Percentiles rank a stretch among this genome's conserved stretches.
Conservation (phyloP, 23 red algal genomes). For the Gracilaria caudata region DNA sequence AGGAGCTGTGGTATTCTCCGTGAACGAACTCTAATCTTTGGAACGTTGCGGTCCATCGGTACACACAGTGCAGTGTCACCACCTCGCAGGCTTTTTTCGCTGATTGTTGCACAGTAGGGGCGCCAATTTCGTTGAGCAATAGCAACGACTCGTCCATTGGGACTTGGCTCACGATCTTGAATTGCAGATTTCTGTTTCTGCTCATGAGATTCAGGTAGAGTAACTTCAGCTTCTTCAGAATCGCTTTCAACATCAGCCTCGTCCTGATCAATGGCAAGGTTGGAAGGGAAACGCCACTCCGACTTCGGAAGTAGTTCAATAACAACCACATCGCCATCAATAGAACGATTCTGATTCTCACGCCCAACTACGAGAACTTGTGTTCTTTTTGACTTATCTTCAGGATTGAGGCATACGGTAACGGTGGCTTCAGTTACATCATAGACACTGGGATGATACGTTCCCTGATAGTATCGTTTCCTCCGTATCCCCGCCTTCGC, state of each 20-base stretch:
- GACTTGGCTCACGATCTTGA: slow-evolving; percentile 2
- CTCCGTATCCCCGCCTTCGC: slow-evolving; percentile 62
- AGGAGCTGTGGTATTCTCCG: slow-evolving; percentile 67
- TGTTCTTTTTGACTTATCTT: slow-evolving; percentile 57
- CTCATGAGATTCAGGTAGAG: neutral
- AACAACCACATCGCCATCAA: slow-evolving; percentile 92
- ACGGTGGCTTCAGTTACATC: slow-evolving; percentile 81
- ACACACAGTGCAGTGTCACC: slow-evolving; percentile 80
- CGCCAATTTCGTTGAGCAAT: slow-evolving; percentile 91
- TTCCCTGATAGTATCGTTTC: slow-evolving; percentile 63
- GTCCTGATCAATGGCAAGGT: slow-evolving; percentile 55
- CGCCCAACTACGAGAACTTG: slow-evolving; percentile 80
- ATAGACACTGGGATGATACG: slow-evolving; percentile 77
- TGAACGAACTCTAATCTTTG: slow-evolving; percentile 82
- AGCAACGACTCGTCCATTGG: slow-evolving; percentile 81
- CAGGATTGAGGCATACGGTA: slow-evolving; percentile 41
- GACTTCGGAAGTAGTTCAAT: slow-evolving; percentile 71
- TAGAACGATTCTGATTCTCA: slow-evolving; percentile 82
- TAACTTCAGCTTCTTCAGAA: slow-evolving; percentile 54
- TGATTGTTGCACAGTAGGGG: slow-evolving; percentile 88
- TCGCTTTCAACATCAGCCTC: slow-evolving; percentile 62
- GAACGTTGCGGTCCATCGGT: slow-evolving; percentile 80
- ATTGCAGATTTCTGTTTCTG: neutral
- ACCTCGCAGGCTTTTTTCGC: slow-evolving; percentile 39
- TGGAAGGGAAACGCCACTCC: slow-evolving; percentile 65